Conservation (phyloP, 2,329 filamentous ascomycete genomes). For the Hymenoscyphus linearis region DNA sequence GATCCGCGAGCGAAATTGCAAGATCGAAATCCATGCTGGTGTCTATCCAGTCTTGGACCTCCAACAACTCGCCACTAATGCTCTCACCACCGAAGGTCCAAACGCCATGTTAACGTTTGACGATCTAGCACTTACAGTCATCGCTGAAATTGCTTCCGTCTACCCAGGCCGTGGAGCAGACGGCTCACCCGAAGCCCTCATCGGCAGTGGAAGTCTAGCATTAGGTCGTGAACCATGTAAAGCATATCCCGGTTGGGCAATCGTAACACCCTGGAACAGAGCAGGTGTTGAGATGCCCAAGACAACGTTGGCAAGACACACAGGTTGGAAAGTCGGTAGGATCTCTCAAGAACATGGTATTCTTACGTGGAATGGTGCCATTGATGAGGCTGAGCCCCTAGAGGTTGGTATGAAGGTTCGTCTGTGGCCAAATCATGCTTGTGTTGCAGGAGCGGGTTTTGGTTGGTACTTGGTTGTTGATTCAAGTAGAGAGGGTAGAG, state of each 20-base stretch:
- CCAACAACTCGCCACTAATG: conserved; percentile 71
- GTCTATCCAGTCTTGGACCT: conserved; percentile 73
- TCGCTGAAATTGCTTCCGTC: conserved; percentile 66
- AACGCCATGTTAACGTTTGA: conserved; percentile 28
- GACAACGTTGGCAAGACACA: conserved; percentile 37
- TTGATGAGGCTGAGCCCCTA: conserved; percentile 44
- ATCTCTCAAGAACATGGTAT: conserved; percentile 78
- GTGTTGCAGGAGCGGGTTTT: conserved; percentile 67
- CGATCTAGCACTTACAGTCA: conserved; percentile 60
- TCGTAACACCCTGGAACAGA: conserved; percentile 56
- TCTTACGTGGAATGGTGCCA: conserved; percentile 50
- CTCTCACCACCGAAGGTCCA: conserved; percentile 38
- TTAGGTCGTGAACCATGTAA: conserved; percentile 69
- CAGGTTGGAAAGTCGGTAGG: conserved; percentile 62
- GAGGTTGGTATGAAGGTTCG: conserved; percentile 60
- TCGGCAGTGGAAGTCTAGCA: conserved; percentile 64
- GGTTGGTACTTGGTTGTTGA: conserved; percentile 73
- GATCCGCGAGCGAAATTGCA: conserved; percentile 37
- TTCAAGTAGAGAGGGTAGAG: conserved; percentile 45
- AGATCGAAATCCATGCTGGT: conserved; percentile 68
- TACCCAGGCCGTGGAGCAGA: conserved; percentile 54
- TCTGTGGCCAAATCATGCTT: conserved; percentile 78
- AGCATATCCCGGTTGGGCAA: conserved; percentile 66
- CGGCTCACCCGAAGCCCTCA: conserved; percentile 55
- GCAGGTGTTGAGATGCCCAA: conserved; percentile 27